Evolutionary conservation across 257 asterid genomes (phyloP), one percentile per base, ranked within the genome.

Genomic region (Fraxinus cuspidata): DNA sequence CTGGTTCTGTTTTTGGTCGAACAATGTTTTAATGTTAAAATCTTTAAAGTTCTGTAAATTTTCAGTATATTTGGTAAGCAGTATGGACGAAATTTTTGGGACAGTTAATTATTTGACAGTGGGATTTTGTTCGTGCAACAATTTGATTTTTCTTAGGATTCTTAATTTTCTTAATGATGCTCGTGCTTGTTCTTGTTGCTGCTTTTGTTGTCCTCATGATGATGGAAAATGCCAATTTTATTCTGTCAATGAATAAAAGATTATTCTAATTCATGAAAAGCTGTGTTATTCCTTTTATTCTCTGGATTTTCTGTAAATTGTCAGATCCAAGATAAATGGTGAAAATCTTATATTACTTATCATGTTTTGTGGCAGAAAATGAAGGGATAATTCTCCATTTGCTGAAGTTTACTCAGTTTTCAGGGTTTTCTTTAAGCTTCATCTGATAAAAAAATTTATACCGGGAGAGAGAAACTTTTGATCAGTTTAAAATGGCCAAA

Each of bases 301-400:
- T 19, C 19, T 25, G 42, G 67, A 71, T 68, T 70, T 77, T 76
- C 25, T 11, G 58, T 77, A 29, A 53, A 67, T 71, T 86, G 76
- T 85, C 90, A 78, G 88, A 88, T 90, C 96, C 96, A 80, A 91
- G 69, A 81, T 40, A 79, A 75, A 78, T 82, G 69, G 79, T 71
- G 31, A 76, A 72, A 82, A 77, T 49, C 67, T 74, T 25, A 3
- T 77, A 72, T 58, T 75, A 13, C 72, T 79, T 28, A 72, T 82
- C 51, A 23, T 53, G 75, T 53, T 85, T 67, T 37, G 80, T 83
- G 74, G 77, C 90, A 86, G 92, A 73, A 79, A 85, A 83, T 83
- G 84, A 82, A 80, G 80, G 76, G 47, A 79, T 69, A 40, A 38
- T 28, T 74, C 51, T 35, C 70, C 44, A 76, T 77, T 79, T 64